A percentile compares a stretch with the other conserved stretches of the same genome.
These are phyloP conservation scores for Rhodotorula sp. DNA, from an alignment of 1,284 basidiomycete species.

Conservation along the genomic window DNA sequence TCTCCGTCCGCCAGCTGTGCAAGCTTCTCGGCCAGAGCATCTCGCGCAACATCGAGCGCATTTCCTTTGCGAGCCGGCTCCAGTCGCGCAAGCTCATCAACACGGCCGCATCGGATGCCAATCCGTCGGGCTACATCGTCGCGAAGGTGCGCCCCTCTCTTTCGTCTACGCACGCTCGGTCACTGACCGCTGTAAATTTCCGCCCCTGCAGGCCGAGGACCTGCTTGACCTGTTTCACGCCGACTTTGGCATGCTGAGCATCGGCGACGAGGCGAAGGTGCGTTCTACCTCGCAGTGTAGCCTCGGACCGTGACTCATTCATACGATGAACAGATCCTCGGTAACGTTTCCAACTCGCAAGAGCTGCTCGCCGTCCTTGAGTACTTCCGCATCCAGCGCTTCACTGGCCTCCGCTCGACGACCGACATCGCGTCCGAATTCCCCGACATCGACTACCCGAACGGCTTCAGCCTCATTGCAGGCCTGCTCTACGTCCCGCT, in stretches of 20 bases:
- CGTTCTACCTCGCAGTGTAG: background rate
- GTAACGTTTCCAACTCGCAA: constrained; percentile 76
- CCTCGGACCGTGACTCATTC: background rate
- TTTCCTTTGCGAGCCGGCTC: constrained; percentile 76
- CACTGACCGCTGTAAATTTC: too few relatives aligned
- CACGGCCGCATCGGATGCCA: constrained; percentile 68
- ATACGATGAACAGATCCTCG: constrained; percentile 63
- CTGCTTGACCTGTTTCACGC: constrained; percentile 79
- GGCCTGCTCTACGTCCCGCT: constrained; percentile 74
- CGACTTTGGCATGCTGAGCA: constrained; percentile 79
- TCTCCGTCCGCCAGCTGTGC: constrained; percentile 49
- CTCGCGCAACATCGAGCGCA: constrained; percentile 77
- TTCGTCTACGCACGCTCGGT: too few relatives aligned
- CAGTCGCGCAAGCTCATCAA: constrained; percentile 80
- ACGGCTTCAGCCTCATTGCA: constrained; percentile 70
- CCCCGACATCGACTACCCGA: constrained; percentile 69
- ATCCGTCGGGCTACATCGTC: constrained; percentile 80
- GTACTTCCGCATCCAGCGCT: constrained; percentile 73
- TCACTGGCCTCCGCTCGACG: constrained; percentile 65
- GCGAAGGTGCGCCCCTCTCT: constrained; percentile 57
- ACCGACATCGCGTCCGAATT: constrained; percentile 71
- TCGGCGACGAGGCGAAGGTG: constrained; percentile 73
- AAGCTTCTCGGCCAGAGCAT: constrained; percentile 78
- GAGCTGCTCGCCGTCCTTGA: constrained; percentile 81
- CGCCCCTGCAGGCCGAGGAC: constrained; percentile 62